These are phyloP conservation scores for Naumovozyma baii DNA, from an alignment of 805 yeast genomes.

Conservation along the genomic window DNA sequence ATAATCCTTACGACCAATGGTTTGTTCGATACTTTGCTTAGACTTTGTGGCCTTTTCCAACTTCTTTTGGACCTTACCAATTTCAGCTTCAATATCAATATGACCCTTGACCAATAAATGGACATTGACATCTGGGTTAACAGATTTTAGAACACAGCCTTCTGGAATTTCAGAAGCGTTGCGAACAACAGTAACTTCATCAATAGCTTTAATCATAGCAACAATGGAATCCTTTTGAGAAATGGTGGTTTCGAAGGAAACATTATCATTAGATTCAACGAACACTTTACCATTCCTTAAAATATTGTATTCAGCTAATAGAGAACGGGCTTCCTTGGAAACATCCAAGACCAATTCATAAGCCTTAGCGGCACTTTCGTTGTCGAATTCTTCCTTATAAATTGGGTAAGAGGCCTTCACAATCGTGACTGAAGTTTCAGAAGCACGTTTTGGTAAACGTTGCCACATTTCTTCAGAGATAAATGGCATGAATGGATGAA, in stretches of 20 bases:
- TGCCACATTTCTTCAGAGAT: slow-evolving; percentile 98
- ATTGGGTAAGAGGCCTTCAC: slow-evolving; percentile 73
- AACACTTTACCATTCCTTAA: slow-evolving; percentile 79
- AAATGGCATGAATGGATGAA: slow-evolving; percentile 98
- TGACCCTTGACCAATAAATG: slow-evolving; percentile 91
- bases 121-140: slow-evolving; percentile 72
- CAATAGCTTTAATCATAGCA: slow-evolving; percentile 85
- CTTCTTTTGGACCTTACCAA: slow-evolving; percentile 71
- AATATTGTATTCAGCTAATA: slow-evolving; percentile 82
- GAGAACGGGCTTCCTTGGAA: slow-evolving; percentile 84
- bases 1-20: slow-evolving; percentile 64
- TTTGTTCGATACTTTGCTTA: slow-evolving; percentile 57
- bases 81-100: slow-evolving; percentile 86
- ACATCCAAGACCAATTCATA: slow-evolving; percentile 79
- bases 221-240: slow-evolving; percentile 80
- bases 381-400: slow-evolving; percentile 49
- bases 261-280: slow-evolving; percentile 53
- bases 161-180: slow-evolving; percentile 54
- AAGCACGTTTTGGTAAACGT: slow-evolving; percentile 80
- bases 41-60: slow-evolving; percentile 54
- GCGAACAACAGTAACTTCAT: slow-evolving; percentile 56
- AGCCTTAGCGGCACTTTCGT: slow-evolving; percentile 56
- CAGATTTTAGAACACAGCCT: slow-evolving; percentile 83
- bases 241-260: slow-evolving; percentile 41
- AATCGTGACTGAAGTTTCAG: slow-evolving; percentile 62